Conservation (phyloP, 768 basidiomycete genomes). For the Amanita molliuscula region DNA sequence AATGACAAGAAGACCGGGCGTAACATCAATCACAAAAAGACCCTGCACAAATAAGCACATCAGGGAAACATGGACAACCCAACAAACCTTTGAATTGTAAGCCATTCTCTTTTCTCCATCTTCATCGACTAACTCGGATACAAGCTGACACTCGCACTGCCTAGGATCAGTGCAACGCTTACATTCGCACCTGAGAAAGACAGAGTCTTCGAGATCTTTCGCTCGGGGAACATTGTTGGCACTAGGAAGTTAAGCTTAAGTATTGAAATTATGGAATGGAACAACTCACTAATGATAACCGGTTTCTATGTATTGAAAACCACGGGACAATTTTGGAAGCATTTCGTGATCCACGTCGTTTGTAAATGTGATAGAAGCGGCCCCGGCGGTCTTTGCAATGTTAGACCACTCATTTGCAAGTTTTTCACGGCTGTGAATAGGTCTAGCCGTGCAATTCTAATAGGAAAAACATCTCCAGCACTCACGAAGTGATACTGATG, state of each 20-base stretch:
- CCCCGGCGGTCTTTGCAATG: conserved; percentile 10
- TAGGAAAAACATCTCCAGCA: background rate
- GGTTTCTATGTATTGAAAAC: conserved; percentile 44
- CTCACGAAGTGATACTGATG: background rate
- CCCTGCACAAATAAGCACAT: conserved; percentile 24
- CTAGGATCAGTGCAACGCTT: background rate
- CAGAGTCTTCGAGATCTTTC: background rate
- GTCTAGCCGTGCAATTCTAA: background rate
- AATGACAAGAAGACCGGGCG: conserved; percentile 39
- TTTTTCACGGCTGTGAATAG: background rate
- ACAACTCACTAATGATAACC: conserved; percentile 37
- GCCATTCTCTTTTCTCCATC: conserved; percentile 20
- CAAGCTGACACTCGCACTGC: conserved; percentile 4
- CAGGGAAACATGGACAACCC: background rate
- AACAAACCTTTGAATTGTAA: conserved; percentile 29
- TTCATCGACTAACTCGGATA: conserved; percentile 4
- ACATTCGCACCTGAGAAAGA: conserved; percentile 3
- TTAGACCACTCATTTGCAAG: background rate
- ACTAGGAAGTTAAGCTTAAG: conserved; percentile 7
- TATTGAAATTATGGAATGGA: background rate
- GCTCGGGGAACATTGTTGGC: conserved; percentile 3
- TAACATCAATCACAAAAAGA: conserved; percentile 32
- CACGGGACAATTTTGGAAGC: conserved; percentile 28
- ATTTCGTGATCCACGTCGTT: conserved; percentile 35
- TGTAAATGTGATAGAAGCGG: conserved; percentile 23